A percentile compares a stretch with the other conserved stretches of the same genome.
These are phyloP conservation scores for Fusarium chlamydosporum DNA, from an alignment of 2,329 filamentous ascomycete genomes.

Conservation along the genomic window DNA sequence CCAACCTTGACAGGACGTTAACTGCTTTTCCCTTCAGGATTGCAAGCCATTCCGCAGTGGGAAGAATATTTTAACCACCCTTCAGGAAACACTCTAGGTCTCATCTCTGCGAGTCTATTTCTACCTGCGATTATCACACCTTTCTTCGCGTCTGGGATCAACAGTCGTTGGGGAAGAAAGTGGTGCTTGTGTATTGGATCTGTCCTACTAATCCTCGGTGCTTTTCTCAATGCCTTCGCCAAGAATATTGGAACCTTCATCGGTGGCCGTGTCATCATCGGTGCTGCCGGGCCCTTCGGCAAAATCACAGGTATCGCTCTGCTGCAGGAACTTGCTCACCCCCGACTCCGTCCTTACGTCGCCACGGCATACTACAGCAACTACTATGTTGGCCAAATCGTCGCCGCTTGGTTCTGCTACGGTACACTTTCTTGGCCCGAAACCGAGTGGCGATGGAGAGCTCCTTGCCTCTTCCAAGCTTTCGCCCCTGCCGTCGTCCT, in stretches of 20 bases:
- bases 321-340: conserved; percentile 37
- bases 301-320: conserved; percentile 35
- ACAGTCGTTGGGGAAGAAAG: conserved; percentile 32
- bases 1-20: background rate
- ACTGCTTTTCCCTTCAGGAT: fast-evolving
- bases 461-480: conserved; percentile 36
- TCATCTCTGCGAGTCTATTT: conserved; percentile 37
- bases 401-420: conserved; percentile 35
- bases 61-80: conserved; percentile 37
- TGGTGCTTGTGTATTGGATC: conserved; percentile 33
- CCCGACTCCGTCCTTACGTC: conserved; percentile 31
- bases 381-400: conserved; percentile 37
- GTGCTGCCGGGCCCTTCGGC: conserved; percentile 23
- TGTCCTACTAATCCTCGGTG: conserved; percentile 22
- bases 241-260: conserved; percentile 27
- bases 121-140: conserved; percentile 36
- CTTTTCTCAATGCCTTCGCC: conserved; percentile 31
- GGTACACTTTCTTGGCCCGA: conserved; percentile 20
- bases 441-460: conserved; percentile 38
- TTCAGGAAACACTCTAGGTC: conserved; percentile 25
- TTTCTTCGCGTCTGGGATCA: conserved; percentile 35
- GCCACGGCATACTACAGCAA: conserved; percentile 37
- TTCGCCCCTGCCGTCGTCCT: conserved; percentile 38
- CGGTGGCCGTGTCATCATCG: conserved; percentile 33
- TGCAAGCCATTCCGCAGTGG: conserved; percentile 33